Percentiles rank a stretch among this genome's conserved stretches.
Conservation (phyloP, 495 filamentous ascomycete genomes). For the Penicillium egyptiacum region DNA sequence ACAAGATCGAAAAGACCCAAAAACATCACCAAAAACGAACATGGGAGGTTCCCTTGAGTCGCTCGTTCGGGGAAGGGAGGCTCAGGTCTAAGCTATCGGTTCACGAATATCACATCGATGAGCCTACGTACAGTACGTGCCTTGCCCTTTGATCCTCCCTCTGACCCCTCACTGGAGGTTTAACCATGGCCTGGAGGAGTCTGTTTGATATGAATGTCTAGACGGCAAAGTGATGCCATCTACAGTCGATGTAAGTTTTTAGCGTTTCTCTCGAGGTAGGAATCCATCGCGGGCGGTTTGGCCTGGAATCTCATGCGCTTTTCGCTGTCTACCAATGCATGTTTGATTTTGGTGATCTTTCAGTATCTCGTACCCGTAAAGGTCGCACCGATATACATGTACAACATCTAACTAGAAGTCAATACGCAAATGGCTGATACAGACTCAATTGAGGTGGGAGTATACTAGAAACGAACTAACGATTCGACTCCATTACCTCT, state of each 20-base stretch:
- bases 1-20: not conserved
- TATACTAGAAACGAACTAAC: not conserved
- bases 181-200: constrained; percentile 9
- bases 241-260: constrained; percentile 25
- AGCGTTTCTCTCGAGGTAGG: constrained; percentile 23
- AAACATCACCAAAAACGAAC: not conserved
- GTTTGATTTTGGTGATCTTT: not conserved
- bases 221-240: constrained; percentile 14
- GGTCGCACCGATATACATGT: not conserved
- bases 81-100: constrained; percentile 2
- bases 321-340: constrained; percentile 6
- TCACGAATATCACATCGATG: constrained; percentile 1
- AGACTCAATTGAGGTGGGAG: not conserved
- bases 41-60: not conserved
- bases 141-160: constrained; percentile 11
- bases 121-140: constrained; percentile 24
- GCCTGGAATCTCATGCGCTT: not conserved
- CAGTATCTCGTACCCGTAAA: not conserved
- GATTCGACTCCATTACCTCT: not conserved
- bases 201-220: constrained; percentile 6
- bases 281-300: constrained; percentile 5
- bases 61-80: constrained; percentile 8
- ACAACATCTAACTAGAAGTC: not conserved
- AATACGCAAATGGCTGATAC: not conserved
- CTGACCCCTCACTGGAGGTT: not conserved